These are phyloP conservation scores for Boletus tylopilopsis DNA, from an alignment of 768 basidiomycete genomes.

Conservation along the genomic window DNA sequence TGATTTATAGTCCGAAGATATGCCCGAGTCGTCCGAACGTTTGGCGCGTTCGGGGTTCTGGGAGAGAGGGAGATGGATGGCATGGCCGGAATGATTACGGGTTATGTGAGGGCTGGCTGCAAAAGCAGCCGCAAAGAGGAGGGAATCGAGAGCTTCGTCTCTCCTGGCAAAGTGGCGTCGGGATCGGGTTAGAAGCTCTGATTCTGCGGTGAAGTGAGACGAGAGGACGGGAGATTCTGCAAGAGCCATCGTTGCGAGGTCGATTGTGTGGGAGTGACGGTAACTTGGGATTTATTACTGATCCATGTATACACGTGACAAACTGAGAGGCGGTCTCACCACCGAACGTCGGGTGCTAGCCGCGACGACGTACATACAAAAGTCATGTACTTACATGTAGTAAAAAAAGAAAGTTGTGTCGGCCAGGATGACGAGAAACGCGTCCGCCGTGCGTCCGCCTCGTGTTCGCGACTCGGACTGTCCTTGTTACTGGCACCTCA, in stretches of 20 bases:
- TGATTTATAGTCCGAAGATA: conserved; percentile 41
- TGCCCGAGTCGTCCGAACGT: conserved; percentile 40
- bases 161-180: conserved; percentile 46
- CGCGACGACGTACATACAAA: too few species aligned
- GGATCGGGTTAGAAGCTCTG: conserved; percentile 60
- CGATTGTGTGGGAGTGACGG: not conserved
- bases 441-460: not conserved
- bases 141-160: conserved; percentile 74
- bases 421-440: too few species aligned
- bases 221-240: conserved; percentile 27
- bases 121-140: conserved; percentile 72
- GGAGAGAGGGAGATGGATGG: conserved; percentile 55
- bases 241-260: conserved; percentile 20
- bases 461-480: conserved; percentile 7
- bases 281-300: too few species aligned
- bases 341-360: too few species aligned
- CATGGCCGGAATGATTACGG: conserved; percentile 83
- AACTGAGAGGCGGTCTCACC: too few species aligned
- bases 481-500: too few species aligned
- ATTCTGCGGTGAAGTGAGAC: conserved; percentile 28
- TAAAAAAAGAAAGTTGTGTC: too few species aligned
- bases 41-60: conserved; percentile 45
- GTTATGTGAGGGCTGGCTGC: conserved; percentile 77
- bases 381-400: too few species aligned
- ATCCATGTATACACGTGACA: conserved; percentile 6